Evolutionary conservation across 2,329 filamentous ascomycete genomes (phyloP), one percentile per base, ranked within the genome.

Genomic region (Cladosporium sp.): DNA sequence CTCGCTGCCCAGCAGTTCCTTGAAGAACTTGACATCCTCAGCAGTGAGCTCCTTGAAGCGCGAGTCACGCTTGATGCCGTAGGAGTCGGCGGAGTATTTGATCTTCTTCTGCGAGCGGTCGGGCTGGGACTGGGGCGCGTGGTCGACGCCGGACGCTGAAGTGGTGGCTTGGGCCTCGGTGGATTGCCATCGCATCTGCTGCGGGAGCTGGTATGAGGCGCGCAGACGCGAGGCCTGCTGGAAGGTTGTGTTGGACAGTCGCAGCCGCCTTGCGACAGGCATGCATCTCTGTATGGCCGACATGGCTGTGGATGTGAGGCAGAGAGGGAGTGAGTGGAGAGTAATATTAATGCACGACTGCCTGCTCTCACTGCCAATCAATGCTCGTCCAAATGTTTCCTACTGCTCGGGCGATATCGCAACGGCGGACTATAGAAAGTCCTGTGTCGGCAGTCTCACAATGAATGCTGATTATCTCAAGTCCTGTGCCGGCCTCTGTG

Each of bases 11-110:
- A 99, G 85, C n/a, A 97, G 80, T 24, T 87, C 82, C 77, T 90
- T 88, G 84, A 99, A 97, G 80, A 87, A 89, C 59, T 87, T 83
- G 64, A 98, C 91, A 83, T 99, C 91, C 47, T 94, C 90, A 54
- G 83, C 78, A 2, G 88, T 92, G 72, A 99, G 73, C 71, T 88
- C 79, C 34, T 88, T 82, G 78, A 95, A 99, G 32, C 88, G 89
- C 15, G 87, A 78, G 74, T 97, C 88, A 71, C 95, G 87, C 81
- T 93, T 87, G 74, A 99, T 83, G 67, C 90, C 85, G 75, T 96
- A 95, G 64, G 89, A 90, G 72, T 97, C 92, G 64, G 92, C 88
- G 18, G 95, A 99, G 81, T 91, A 91, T 78, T 91, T 92, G 75
- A 90, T 83, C 18, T 79, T 74, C 70, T 83, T 82, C 65, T 59